Evolutionary conservation across 805 yeast genomes (phyloP).

Genomic region (Candida endomychidarum): DNA sequence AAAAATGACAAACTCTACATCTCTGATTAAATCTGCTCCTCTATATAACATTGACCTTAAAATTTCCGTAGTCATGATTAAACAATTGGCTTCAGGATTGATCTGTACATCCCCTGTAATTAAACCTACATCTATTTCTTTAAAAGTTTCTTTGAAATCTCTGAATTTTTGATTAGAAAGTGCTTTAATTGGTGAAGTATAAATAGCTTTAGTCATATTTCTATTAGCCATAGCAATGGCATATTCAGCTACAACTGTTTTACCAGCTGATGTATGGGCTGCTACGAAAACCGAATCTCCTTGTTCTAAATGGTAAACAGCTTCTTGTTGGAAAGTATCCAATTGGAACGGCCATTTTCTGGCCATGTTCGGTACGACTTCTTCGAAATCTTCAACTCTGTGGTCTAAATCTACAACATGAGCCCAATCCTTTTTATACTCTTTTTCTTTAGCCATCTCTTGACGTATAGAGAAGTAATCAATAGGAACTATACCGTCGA

Average conservation of each 20-base stretch:
- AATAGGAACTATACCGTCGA: conserved; percentile 43
- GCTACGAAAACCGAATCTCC: conserved; percentile 99
- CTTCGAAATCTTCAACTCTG: conserved; percentile 77
- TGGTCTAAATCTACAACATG: conserved; percentile 89
- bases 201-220: conserved; percentile 95
- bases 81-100: conserved; percentile 96
- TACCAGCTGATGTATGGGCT: conserved; percentile 98
- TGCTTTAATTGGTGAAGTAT: conserved; percentile 94
- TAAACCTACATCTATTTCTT: conserved; percentile 85
- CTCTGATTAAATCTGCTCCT: conserved; percentile 98
- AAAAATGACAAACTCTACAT: conserved; percentile 97
- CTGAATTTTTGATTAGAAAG: conserved; percentile 86
- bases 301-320: conserved; percentile 92
- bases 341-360: conserved; percentile 92
- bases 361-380: conserved; percentile 91
- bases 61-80: conserved; percentile 99
- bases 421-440: conserved; percentile 75
- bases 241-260: conserved; percentile 96
- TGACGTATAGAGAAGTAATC: conserved; percentile 28
- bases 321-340: conserved; percentile 95
- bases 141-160: conserved; percentile 78
- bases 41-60: conserved; percentile 93
- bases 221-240: conserved; percentile 96
- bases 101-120: conserved; percentile 98
- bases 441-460: conserved; percentile 24